Evolutionary conservation across 1,139 yeast genomes (phyloP).

Genomic region (Yarrowia galli): DNA sequence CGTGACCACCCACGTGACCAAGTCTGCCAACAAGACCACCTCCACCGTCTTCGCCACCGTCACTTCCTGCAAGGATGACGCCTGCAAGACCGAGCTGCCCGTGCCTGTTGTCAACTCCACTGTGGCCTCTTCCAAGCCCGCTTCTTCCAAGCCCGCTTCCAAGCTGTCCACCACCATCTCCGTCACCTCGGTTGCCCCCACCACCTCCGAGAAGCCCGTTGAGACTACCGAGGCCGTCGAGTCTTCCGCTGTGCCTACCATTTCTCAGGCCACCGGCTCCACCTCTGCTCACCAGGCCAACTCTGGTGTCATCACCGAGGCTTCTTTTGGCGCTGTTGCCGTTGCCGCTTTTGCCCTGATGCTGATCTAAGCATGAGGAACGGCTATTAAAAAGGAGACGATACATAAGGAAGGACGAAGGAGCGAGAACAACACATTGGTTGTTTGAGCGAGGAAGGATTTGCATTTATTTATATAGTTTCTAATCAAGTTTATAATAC

Average conservation of each 20-base stretch:
- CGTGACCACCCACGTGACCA: not conserved
- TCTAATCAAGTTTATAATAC: not conserved
- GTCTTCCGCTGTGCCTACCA: not conserved
- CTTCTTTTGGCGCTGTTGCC: constrained; percentile 4
- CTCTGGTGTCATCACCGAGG: not conserved
- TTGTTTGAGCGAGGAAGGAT: constrained; percentile 2
- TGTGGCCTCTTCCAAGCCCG: not conserved
- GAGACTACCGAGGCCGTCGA: not conserved
- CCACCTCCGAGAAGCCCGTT: no score
- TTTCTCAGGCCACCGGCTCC: constrained; percentile 1
- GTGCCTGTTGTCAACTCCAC: constrained; percentile 8
- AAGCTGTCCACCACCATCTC: not conserved
- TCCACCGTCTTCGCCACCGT: constrained; percentile 18
- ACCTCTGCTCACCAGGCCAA: constrained; percentile 4
- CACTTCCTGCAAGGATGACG: constrained; percentile 30
- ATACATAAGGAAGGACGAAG: no score
- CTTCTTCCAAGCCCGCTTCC: not conserved
- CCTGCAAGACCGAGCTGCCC: constrained; percentile 8
- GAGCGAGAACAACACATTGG: no score
- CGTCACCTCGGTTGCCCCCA: not conserved
- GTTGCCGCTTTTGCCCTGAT: constrained; percentile 18
- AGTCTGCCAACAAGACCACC: not conserved
- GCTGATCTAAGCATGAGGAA: not conserved
- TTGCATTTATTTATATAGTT: constrained; percentile 31
- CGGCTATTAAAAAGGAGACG: no score